A percentile compares a stretch with the other conserved stretches of the same genome.
Evolutionary conservation across 495 filamentous ascomycete genomes (phyloP).

Genomic region (Oleoguttula mirabilis): DNA sequence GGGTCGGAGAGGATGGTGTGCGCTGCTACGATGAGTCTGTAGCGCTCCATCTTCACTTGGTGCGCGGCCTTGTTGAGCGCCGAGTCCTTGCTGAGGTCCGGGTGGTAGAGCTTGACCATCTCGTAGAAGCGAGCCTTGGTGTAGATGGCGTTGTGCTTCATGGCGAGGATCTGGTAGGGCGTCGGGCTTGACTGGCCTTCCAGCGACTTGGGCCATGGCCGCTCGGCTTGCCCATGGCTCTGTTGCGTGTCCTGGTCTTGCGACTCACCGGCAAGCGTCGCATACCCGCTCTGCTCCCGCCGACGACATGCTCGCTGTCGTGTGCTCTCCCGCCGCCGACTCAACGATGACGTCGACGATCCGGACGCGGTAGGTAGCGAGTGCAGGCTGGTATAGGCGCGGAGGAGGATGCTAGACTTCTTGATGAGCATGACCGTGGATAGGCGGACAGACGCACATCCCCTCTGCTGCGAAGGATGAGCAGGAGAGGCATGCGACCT

Average conservation of each 20-base stretch:
- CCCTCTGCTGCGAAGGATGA: neutral
- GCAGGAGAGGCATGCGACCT: neutral
- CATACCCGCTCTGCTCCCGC: conserved; percentile 9
- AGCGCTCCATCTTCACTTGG: conserved; percentile 62
- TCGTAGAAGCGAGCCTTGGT: conserved; percentile 74
- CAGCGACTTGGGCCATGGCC: conserved; percentile 9
- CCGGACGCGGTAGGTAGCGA: conserved; percentile 2
- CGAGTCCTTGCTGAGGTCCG: conserved; percentile 47
- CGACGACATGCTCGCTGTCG: conserved; percentile 1
- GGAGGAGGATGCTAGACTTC: conserved; percentile 16
- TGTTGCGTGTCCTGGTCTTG: neutral
- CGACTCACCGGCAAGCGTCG: conserved; percentile 17
- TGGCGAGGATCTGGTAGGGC: conserved; percentile 79
- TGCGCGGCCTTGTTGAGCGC: conserved; percentile 2
- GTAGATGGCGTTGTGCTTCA: conserved; percentile 53
- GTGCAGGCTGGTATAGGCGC: conserved; percentile 11
- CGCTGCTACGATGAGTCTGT: conserved; percentile 72
- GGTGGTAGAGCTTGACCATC: conserved; percentile 91
- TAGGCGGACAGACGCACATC: neutral
- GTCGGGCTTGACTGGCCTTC: conserved; percentile 41
- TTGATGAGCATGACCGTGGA: conserved; percentile 14
- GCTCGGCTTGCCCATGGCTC: conserved; percentile 2
- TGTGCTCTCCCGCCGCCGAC: conserved; percentile 5
- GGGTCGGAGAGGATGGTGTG: conserved; percentile 86
- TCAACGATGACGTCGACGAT: conserved; percentile 20